phyloP scores from a whole-genome alignment of 352 stramenopile species.

The Pythium aristosporum region DNA sequence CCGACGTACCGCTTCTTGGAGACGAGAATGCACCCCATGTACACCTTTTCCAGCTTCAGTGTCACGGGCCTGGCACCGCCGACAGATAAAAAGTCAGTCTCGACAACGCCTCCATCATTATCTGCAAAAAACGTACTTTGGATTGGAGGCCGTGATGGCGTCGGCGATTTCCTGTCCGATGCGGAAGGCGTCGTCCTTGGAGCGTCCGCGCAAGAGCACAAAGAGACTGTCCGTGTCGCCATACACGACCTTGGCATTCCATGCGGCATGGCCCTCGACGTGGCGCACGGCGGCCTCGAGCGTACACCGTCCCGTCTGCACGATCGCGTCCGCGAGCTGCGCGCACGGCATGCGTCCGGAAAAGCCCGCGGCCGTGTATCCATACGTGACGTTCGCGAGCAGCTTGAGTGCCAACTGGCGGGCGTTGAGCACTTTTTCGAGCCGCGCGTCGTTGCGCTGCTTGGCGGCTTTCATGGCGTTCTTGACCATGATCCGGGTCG shows the following conservation, averaged over 20 bases:
- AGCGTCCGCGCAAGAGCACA: slow-evolving; percentile 93
- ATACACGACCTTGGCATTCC: slow-evolving; percentile 93
- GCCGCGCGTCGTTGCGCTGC: slow-evolving; percentile 50
- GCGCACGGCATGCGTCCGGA: slow-evolving; percentile 96
- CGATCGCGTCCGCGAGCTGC: slow-evolving; percentile 98
- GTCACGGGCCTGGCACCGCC: slow-evolving; percentile 54
- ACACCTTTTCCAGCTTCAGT: slow-evolving; percentile 91
- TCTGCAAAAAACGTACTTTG: slow-evolving; percentile 43
- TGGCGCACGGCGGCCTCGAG: slow-evolving; percentile 93
- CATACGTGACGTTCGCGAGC: slow-evolving; percentile 99
- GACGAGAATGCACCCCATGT: slow-evolving; percentile 90
- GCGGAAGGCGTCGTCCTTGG: slow-evolving; percentile 92
- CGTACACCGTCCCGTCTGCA: slow-evolving; percentile 89
- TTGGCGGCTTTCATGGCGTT: slow-evolving; percentile 94
- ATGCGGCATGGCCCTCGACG: slow-evolving; percentile 82
- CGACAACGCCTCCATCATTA: neutral
- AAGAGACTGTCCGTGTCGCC: slow-evolving; percentile 99
- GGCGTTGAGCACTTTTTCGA: slow-evolving; percentile 75
- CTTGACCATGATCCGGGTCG: slow-evolving; percentile 99
- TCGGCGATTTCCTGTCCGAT: slow-evolving; percentile 92
- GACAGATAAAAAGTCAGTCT: neutral
- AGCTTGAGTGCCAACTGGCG: slow-evolving; percentile 97
- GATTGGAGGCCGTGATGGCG: slow-evolving; percentile 82
- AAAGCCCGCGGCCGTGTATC: slow-evolving; percentile 98
- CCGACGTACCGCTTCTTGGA: slow-evolving; percentile 96